Conservation (phyloP, 306 rosid genomes). For the Cercis canadensis region DNA sequence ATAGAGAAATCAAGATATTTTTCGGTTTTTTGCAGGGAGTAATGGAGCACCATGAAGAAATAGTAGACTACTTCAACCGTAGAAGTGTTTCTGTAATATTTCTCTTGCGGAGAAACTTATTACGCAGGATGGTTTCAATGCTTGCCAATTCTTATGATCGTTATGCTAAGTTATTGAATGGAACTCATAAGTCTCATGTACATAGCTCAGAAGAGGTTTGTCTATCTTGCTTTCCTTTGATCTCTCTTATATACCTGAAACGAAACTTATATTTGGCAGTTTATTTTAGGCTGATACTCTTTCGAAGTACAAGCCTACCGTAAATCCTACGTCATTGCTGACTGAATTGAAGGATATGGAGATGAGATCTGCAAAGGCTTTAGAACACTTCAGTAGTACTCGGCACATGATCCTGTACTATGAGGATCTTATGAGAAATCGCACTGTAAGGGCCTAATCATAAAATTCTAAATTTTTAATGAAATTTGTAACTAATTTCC, state of each 20-base stretch:
- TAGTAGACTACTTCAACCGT: conserved; percentile 77
- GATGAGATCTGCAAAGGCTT: conserved; percentile 56
- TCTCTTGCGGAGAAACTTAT: conserved; percentile 81
- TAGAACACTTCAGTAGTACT: conserved; percentile 75
- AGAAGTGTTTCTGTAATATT: conserved; percentile 80
- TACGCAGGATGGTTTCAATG: conserved; percentile 79
- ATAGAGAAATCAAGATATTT: conserved; percentile 35
- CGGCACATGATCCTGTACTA: conserved; percentile 79
- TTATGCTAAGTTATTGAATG: conserved; percentile 87
- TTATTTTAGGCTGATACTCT: conserved; percentile 75
- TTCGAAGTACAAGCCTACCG: conserved; percentile 77
- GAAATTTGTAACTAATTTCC: background rate
- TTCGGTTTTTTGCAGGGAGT: conserved; percentile 65
- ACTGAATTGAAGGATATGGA: conserved; percentile 73
- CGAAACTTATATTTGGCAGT: conserved; percentile 31
- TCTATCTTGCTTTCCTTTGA: conserved; percentile 30
- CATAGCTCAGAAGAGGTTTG: conserved; percentile 84
- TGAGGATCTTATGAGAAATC: conserved; percentile 79
- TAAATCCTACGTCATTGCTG: conserved; percentile 67
- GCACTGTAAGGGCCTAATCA: conserved; percentile 59
- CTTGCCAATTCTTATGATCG: conserved; percentile 94
- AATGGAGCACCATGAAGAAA: conserved; percentile 76
- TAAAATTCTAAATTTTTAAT: background rate
- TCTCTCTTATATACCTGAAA: conserved; percentile 5
- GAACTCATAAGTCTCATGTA: conserved; percentile 94